Evolutionary conservation across 768 basidiomycete species (phyloP), one percentile per base, ranked within the genome.

Genomic region (Ramaria rubella): DNA sequence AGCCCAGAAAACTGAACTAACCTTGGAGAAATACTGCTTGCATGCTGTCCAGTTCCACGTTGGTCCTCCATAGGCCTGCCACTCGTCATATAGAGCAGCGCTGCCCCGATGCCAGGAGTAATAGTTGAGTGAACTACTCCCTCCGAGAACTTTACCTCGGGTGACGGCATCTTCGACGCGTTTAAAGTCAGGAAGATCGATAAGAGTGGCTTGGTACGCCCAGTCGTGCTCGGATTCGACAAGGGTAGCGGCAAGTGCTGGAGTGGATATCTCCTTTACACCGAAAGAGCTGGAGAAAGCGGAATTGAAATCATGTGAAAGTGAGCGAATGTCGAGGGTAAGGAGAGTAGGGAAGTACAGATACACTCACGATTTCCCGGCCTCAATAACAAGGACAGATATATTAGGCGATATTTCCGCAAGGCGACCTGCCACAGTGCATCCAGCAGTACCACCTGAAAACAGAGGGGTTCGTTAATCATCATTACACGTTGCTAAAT

Each of bases 401-500:
- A n/a, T n/a, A n/a, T n/a, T n/a, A n/a, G n/a, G n/a, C n/a, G n/a
- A n/a, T n/a, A n/a, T n/a, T n/a, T n/a, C n/a, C n/a, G n/a, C n/a
- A n/a, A n/a, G n/a, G n/a, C n/a, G n/a, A n/a, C n/a, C n/a, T n/a
- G n/a, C 19, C 67, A 75, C 59, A 2, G 70, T 70, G 36, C 73
- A 60, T 24, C 75, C 75, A 15, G 70, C 69, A n/a, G 58, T 59
- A 46, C 48, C 45, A 27, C 45, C 45, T 46, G 26, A 11, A 45
- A 11, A 45, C 44, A 40, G 19, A 19, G 19, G 12, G 44, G 19
- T 21, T n/a, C 15, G 45, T 14, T 3, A 46, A 21, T 4, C n/a
- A 46, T 46, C 17, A 46, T 23, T 12, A 19, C 24, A 12, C n/a
- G 23, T 3, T 23, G 5, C 40, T 5, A 43, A 43, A 43, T 8